Percentiles rank a stretch among this genome's conserved stretches.
Conservation (phyloP, 1,284 basidiomycete genomes). For the Abortiporus biennis region DNA sequence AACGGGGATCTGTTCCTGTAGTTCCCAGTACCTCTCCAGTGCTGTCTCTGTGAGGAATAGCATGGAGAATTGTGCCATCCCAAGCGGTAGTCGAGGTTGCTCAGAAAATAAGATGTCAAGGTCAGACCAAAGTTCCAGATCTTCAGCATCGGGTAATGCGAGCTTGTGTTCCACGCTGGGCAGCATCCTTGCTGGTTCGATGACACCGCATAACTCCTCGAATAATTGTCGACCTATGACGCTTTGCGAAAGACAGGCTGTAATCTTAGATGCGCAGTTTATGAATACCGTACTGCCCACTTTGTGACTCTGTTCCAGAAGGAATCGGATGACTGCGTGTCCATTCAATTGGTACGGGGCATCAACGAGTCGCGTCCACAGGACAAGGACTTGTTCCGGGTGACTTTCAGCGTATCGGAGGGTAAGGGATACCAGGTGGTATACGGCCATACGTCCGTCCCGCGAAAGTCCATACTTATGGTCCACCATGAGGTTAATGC, state of each 20-base stretch:
- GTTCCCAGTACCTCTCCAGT: conserved; percentile 74
- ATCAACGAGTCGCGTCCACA: conserved; percentile 77
- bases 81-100: conserved; percentile 62
- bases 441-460: conserved; percentile 66
- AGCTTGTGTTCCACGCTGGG: conserved; percentile 70
- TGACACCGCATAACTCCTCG: conserved; percentile 78
- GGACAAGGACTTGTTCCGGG: conserved; percentile 77
- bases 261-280: conserved; percentile 74
- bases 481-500: conserved; percentile 63
- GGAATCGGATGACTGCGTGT: conserved; percentile 76
- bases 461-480: conserved; percentile 52
- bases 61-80: conserved; percentile 83
- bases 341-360: conserved; percentile 69
- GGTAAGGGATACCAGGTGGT: conserved; percentile 83
- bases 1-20: conserved; percentile 62
- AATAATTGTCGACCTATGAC: conserved; percentile 71
- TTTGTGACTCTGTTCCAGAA: conserved; percentile 85
- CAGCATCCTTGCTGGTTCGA: conserved; percentile 82
- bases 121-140: conserved; percentile 69
- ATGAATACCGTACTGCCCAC: conserved; percentile 79
- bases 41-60: conserved; percentile 83
- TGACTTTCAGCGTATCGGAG: conserved; percentile 72
- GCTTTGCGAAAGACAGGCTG: conserved; percentile 82
- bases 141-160: conserved; percentile 60
- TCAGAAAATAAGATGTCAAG: conserved; percentile 70